Evolutionary conservation across 768 basidiomycete species (phyloP).

Genomic region (Cyclocybe aegerita): DNA sequence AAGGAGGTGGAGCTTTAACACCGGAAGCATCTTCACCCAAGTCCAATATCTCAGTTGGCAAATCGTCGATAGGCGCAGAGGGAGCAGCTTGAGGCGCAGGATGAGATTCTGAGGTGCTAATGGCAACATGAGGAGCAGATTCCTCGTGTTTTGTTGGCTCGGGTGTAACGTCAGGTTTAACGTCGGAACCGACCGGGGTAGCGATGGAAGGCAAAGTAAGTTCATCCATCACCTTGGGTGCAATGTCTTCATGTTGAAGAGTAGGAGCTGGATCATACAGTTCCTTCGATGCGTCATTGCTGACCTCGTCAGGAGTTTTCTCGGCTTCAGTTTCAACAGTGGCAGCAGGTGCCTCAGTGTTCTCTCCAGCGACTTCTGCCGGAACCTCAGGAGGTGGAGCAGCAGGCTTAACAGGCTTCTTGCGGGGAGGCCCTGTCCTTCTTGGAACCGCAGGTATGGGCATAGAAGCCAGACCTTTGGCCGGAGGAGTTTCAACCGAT

Average conservation of each 20-base stretch:
- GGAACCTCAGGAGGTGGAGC: slow-evolving; percentile 21
- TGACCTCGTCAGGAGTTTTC: not conserved
- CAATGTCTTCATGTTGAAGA: no score
- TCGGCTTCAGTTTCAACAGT: not conserved
- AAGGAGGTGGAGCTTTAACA: not conserved
- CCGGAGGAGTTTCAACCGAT: slow-evolving; percentile 24
- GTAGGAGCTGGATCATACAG: no score
- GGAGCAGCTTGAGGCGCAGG: no score
- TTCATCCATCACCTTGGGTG: no score
- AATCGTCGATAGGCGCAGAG: not conserved
- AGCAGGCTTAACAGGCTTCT: slow-evolving; percentile 53
- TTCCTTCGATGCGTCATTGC: no score
- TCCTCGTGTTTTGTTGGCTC: no score
- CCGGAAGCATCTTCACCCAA: not conserved
- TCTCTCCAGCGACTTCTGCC: slow-evolving; percentile 15
- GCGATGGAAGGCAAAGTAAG: no score
- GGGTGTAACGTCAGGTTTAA: no score
- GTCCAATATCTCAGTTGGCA: not conserved
- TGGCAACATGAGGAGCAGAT: no score
- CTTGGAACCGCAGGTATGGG: slow-evolving; percentile 74
- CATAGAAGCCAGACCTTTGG: slow-evolving; percentile 56
- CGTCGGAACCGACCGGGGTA: no score
- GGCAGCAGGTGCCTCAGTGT: not conserved
- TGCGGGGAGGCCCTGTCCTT: slow-evolving; percentile 73
- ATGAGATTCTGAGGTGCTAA: no score